Conservation (phyloP, 176 grass and related monocot genomes). For the Carex pumila region DNA sequence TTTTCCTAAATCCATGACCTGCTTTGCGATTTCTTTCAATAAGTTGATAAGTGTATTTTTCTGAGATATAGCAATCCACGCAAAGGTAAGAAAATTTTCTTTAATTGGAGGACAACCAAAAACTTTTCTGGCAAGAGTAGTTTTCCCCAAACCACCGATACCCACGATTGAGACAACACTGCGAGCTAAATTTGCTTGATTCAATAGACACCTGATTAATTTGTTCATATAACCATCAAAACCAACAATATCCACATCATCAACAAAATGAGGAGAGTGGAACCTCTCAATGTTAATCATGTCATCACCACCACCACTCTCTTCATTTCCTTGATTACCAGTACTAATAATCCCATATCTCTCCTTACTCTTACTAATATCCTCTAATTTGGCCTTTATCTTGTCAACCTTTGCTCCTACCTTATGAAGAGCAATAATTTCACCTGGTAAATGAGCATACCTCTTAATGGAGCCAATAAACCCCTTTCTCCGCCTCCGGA, state of each 20-base stretch:
- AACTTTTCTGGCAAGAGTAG: slow-evolving; percentile 26
- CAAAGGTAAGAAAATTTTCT: slow-evolving; percentile 3
- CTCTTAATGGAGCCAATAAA: not conserved
- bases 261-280: slow-evolving; percentile 22
- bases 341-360: slow-evolving; percentile 3
- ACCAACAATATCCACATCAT: slow-evolving; percentile 13
- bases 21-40: slow-evolving; percentile 17
- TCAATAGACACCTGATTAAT: not conserved
- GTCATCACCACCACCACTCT: slow-evolving; percentile 2
- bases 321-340: not conserved
- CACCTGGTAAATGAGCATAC: slow-evolving; percentile 11
- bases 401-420: slow-evolving; percentile 6
- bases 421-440: slow-evolving; percentile 13
- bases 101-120: not conserved
- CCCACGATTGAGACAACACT: slow-evolving; percentile 4
- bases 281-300: not conserved
- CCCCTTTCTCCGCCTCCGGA: not conserved
- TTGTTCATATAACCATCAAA: slow-evolving; percentile 22
- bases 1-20: slow-evolving; percentile 9
- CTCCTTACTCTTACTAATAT: not conserved
- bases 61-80: slow-evolving; percentile 13
- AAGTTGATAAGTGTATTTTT: not conserved
- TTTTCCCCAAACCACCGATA: slow-evolving; percentile 24
- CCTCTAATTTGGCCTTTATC: slow-evolving; percentile 14
- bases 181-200: not conserved